phyloP scores from a whole-genome alignment of 192 early-diverging fungal species.

The Backusella luteola region DNA sequence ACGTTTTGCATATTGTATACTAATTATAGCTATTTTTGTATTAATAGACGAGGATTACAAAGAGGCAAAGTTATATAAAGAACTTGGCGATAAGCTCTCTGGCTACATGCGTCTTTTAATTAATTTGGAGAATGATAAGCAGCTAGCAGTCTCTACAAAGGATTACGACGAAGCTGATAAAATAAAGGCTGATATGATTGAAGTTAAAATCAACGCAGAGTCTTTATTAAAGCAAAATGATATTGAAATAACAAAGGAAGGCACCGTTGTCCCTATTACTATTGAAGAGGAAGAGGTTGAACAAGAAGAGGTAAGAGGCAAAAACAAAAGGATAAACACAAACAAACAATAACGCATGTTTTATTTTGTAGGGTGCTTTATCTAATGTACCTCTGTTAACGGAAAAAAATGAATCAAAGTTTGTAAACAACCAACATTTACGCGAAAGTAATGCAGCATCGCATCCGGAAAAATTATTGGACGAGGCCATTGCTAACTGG shows the following conservation, averaged over 20 bases:
- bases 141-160: conserved; percentile 54
- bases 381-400: not conserved
- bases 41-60: conserved; percentile 57
- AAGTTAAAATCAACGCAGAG: not conserved
- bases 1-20: not conserved
- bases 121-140: conserved; percentile 50
- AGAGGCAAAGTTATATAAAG: conserved; percentile 60
- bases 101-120: not conserved
- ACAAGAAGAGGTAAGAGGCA: not conserved
- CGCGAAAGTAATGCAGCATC: not conserved
- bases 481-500: conserved; percentile 22
- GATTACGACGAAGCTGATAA: conserved; percentile 73
- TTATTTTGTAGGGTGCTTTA: not conserved
- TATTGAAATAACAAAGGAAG: conserved; percentile 16
- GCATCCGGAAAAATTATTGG: conserved; percentile 8
- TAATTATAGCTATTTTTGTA: not conserved
- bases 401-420: not conserved
- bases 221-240: not conserved
- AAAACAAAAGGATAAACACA: not conserved
- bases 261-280: not conserved
- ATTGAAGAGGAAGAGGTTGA: not conserved
- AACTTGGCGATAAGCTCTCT: not conserved
- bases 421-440: not conserved
- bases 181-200: conserved; percentile 40
- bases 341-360: not conserved